A percentile compares a stretch with the other conserved stretches of the same genome.
phyloP scores from a whole-genome alignment of 305 asterid species.

The Fraxinus nigra region DNA sequence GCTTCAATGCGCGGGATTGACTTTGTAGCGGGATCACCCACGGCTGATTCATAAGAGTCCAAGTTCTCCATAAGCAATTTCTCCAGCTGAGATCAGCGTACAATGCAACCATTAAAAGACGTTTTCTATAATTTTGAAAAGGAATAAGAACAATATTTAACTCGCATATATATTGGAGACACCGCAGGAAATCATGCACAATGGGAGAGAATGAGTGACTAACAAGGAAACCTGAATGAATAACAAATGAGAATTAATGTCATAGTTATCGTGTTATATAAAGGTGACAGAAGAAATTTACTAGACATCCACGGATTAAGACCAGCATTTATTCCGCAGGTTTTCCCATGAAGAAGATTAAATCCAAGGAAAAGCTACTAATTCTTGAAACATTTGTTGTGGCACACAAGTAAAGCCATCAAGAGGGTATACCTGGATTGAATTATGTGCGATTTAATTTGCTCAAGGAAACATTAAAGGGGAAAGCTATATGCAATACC shows the following conservation, averaged over 20 bases:
- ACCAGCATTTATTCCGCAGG: not conserved
- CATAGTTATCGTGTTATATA: not conserved
- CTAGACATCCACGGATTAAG: not conserved
- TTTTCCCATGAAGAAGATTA: not conserved
- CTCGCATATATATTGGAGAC: not conserved
- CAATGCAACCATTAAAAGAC: conserved; percentile 8
- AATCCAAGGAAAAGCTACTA: not conserved
- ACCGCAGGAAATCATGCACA: not conserved
- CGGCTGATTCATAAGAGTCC: conserved; percentile 72
- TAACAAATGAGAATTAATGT: not conserved
- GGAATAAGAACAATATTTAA: not conserved
- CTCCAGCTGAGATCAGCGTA: conserved; percentile 45
- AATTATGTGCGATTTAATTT: not conserved
- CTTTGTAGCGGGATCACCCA: conserved; percentile 65
- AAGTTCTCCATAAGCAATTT: conserved; percentile 70
- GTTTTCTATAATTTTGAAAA: not conserved
- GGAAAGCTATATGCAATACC: conserved; percentile 38
- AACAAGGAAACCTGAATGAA: not conserved
- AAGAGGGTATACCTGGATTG: not conserved
- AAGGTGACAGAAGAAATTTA: not conserved
- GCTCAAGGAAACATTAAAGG: not conserved
- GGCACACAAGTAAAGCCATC: not conserved
- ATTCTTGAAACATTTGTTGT: not conserved
- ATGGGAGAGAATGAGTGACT: not conserved
- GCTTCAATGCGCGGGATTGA: conserved; percentile 55